Conservation (phyloP, 192 early-diverging fungal genomes). For the Backusella morwellensis region DNA sequence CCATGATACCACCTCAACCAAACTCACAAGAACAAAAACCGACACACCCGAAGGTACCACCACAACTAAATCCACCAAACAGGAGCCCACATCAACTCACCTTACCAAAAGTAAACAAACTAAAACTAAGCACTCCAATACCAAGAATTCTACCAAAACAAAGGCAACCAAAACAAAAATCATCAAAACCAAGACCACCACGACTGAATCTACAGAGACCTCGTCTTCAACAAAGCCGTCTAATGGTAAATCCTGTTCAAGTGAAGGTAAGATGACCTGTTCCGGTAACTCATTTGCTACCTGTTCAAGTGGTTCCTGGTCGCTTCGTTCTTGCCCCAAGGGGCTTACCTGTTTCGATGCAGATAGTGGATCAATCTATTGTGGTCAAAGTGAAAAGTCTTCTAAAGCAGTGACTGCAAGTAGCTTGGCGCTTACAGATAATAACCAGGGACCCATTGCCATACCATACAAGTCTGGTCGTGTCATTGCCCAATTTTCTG, state of each 20-base stretch:
- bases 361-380: conserved; percentile 39
- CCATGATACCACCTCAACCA: background rate
- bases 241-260: conserved; percentile 41
- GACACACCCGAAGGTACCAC: background rate
- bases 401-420: background rate
- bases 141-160: background rate
- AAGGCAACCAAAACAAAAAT: conserved; percentile 14
- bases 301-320: conserved; percentile 47
- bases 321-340: conserved; percentile 36
- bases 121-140: background rate
- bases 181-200: conserved; percentile 16
- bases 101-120: background rate
- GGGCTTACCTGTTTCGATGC: conserved; percentile 46
- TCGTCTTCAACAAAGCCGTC: conserved; percentile 30
- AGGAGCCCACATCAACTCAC: background rate
- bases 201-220: conserved; percentile 25
- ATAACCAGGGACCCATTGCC: background rate
- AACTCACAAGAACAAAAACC: background rate
- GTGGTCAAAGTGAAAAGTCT: conserved; percentile 25
- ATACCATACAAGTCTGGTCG: conserved; percentile 12
- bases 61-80: background rate
- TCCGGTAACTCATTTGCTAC: conserved; percentile 41
- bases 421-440: background rate
- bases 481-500: conserved; percentile 19
- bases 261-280: conserved; percentile 39